Evolutionary conservation across 495 filamentous ascomycete species (phyloP).

Genomic region (Margaritispora aquatica): DNA sequence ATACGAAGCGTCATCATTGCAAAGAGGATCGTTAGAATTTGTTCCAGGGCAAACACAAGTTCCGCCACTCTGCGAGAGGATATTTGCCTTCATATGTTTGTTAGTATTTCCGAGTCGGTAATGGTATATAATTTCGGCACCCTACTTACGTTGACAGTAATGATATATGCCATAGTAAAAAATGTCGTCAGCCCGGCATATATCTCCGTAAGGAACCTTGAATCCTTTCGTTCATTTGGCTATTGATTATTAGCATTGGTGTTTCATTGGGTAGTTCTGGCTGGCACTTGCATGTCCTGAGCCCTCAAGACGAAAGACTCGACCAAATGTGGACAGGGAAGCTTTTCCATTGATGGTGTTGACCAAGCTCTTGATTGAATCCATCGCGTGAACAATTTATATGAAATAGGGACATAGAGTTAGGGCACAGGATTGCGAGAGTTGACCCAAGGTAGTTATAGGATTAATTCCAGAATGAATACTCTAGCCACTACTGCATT

Average conservation of each 20-base stretch:
- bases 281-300: constrained; percentile 52
- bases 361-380: constrained; percentile 5
- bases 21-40: constrained; percentile 38
- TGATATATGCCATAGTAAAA: constrained; percentile 80
- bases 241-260: constrained; percentile 11
- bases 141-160: constrained; percentile 45
- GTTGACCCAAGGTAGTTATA: background rate
- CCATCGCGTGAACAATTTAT: background rate
- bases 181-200: constrained; percentile 80
- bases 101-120: no score
- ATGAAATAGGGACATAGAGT: background rate
- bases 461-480: background rate
- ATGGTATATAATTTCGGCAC: background rate
- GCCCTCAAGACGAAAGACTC: constrained; percentile 64
- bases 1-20: constrained; percentile 51
- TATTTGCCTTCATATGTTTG: constrained; percentile 31
- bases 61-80: constrained; percentile 55
- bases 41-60: constrained; percentile 69
- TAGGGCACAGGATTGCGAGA: background rate
- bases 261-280: background rate
- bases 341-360: constrained; percentile 28
- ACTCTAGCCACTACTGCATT: background rate
- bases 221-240: constrained; percentile 50
- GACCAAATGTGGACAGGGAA: constrained; percentile 49
- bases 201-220: constrained; percentile 68